Conservation (phyloP, 192 early-diverging fungal species). For the Linnemannia zychae region DNA sequence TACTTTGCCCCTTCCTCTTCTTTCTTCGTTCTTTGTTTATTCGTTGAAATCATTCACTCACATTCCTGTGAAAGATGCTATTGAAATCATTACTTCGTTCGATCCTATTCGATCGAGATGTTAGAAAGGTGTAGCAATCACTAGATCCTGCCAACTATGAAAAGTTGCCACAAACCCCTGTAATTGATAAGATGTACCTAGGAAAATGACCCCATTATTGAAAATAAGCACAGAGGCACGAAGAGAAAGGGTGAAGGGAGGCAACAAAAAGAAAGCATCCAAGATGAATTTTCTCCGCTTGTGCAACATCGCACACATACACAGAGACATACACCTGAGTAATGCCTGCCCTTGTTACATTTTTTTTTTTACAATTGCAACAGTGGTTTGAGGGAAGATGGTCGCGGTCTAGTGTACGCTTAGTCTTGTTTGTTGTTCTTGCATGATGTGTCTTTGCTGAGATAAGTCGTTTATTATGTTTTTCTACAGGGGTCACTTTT, state of each 20-base stretch:
- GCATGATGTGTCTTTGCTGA: neutral
- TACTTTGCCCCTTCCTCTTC: neutral
- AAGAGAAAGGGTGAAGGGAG: neutral
- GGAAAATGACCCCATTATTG: neutral
- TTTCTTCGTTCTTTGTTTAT: neutral
- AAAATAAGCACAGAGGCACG: neutral
- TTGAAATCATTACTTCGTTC: neutral
- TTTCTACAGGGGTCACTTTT: neutral
- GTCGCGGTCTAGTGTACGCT: neutral
- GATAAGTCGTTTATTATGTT: neutral
- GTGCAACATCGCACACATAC: neutral
- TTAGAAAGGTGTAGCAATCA: neutral
- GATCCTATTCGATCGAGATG: neutral
- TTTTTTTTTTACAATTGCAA: too few relatives aligned
- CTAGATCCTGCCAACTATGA: neutral
- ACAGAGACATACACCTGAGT: neutral
- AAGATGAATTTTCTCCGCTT: neutral
- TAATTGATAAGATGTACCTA: neutral
- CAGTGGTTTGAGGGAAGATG: neutral
- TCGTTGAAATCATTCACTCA: neutral
- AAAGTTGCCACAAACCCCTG: neutral
- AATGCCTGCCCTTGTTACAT: too few relatives aligned
- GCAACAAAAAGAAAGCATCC: neutral
- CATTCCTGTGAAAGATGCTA: neutral
- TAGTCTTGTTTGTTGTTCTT: neutral